phyloP scores from a whole-genome alignment of 257 asterid species.

The Agastache rugosa region DNA sequence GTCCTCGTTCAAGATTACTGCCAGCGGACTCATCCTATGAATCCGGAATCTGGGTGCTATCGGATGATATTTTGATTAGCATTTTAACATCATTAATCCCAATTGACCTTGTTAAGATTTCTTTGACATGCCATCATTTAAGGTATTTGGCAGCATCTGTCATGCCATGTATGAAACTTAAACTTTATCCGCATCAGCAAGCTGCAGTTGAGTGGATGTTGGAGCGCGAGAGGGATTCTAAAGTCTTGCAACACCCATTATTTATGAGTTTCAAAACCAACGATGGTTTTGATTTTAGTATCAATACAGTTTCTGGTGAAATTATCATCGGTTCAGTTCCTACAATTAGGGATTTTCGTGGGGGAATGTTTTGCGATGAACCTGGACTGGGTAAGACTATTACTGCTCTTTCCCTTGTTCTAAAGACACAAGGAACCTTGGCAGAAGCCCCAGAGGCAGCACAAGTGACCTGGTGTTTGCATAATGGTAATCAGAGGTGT shows the following conservation, averaged over 20 bases:
- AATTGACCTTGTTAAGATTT: constrained; percentile 69
- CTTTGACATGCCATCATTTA: constrained; percentile 81
- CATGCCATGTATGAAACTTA: constrained; percentile 96
- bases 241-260: constrained; percentile 73
- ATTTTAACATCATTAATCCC: constrained; percentile 67
- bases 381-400: constrained; percentile 99
- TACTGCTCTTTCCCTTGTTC: constrained; percentile 84
- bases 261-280: constrained; percentile 64
- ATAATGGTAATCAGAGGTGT: constrained; percentile 72
- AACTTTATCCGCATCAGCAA: constrained; percentile 93
- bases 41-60: constrained; percentile 69
- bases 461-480: constrained; percentile 76
- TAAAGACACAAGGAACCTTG: constrained; percentile 84
- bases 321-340: constrained; percentile 62
- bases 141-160: constrained; percentile 74
- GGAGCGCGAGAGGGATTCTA: constrained; percentile 72
- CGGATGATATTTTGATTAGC: constrained; percentile 76
- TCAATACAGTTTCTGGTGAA: constrained; percentile 82
- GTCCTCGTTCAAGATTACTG: constrained; percentile 50
- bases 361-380: constrained; percentile 99
- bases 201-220: constrained; percentile 99
- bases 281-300: constrained; percentile 71
- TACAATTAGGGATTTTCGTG: constrained; percentile 71
- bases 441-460: constrained; percentile 77
- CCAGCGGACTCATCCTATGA: constrained; percentile 58